A percentile compares a stretch with the other conserved stretches of the same genome.
phyloP scores from a whole-genome alignment of 129 eudicot genomes.

The Scalesia atractyloides region DNA sequence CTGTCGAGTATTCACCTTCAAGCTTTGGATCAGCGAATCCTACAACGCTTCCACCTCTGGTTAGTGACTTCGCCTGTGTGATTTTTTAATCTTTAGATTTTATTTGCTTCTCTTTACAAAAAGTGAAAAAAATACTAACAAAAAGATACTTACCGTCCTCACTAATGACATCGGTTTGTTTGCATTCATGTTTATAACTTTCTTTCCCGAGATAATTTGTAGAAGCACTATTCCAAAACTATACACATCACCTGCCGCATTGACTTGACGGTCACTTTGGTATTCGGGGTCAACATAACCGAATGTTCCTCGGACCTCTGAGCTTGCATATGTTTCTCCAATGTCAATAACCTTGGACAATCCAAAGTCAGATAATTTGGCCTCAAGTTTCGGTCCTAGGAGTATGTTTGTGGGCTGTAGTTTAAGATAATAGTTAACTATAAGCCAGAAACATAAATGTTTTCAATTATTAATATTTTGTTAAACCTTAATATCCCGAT shows the following conservation, averaged over 20 bases:
- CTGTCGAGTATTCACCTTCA: constrained; percentile 50
- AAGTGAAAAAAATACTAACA: neutral
- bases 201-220: constrained; percentile 66
- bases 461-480: neutral
- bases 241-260: constrained; percentile 60
- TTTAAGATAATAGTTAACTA: neutral
- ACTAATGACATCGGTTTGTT: constrained; percentile 57
- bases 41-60: constrained; percentile 38
- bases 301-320: constrained; percentile 76
- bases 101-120: neutral
- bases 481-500: constrained; percentile 64
- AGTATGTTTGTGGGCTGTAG: constrained; percentile 74
- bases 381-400: constrained; percentile 56
- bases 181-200: constrained; percentile 61
- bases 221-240: constrained; percentile 66
- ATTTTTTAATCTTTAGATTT: constrained; percentile 6
- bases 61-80: constrained; percentile 58
- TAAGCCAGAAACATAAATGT: neutral
- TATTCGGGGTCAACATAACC: constrained; percentile 77
- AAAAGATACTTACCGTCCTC: constrained; percentile 42
- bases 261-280: constrained; percentile 52
- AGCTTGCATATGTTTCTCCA: constrained; percentile 54
- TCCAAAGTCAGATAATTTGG: constrained; percentile 74
- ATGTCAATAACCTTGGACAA: constrained; percentile 63
- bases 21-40: constrained; percentile 64